Evolutionary conservation across 1,284 basidiomycete species (phyloP), one percentile per base, ranked within the genome.

Genomic region (Microbotryum saponariae): DNA sequence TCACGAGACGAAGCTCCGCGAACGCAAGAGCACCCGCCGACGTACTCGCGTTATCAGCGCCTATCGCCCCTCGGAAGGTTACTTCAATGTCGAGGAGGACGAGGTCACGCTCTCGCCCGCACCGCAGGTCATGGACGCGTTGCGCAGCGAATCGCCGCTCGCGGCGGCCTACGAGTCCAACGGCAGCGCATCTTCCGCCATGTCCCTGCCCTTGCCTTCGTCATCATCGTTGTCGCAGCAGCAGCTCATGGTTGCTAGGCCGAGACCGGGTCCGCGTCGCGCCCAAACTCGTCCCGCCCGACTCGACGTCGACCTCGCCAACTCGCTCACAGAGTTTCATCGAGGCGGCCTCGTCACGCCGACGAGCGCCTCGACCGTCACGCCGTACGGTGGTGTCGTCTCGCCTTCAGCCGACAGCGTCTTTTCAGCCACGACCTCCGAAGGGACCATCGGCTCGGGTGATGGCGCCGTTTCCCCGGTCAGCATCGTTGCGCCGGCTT

Each of bases 231-330:
- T 7, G 31, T 31, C 31, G 8, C 31, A 1, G 31, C 31, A 31
- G 31, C 3, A 57, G 59, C 4, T 68, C 37, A 16, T 42, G 37
- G 16, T 18, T 3, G 37, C 12, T 12, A 42, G 37, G 16, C 37
- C 37, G 37, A 42, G 37, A 42, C 37, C 37, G 14, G 16, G 37
- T 42, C 37, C 37, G 14, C 63, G 1, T 63, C 64, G 3, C 63
- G 66, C 45, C 18, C 37, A 42, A 42, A 14, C 37, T 42, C 37
- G 37, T 42, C 66, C 66, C 1, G 44, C 55, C 1, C 66, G 63
- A 16, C 57, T 68, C 53, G 53, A 68, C 46, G 57, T 68, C 52
- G 55, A 29, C 4, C 63, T 58, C 6, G 66, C 66, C 6, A 68
- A 68, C 54, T 46, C 66, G 4, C 9, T 59, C 42, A 12, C 47